A percentile compares a stretch with the other conserved stretches of the same genome.
These are phyloP conservation scores for Lotus japonicus DNA, from an alignment of 306 rosid species.

Conservation along the genomic window DNA sequence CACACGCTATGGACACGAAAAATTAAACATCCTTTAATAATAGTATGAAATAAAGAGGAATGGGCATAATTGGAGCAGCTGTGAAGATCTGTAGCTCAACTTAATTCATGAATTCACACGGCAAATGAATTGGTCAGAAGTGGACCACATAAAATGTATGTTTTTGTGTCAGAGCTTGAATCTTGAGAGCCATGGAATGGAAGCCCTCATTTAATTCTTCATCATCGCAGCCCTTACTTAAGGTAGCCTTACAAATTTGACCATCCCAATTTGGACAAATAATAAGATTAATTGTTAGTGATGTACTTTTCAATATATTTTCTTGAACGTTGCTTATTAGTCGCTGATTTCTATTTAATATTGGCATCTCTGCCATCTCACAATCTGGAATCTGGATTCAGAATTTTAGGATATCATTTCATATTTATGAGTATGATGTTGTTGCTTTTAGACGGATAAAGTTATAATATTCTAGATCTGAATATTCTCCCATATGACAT, in stretches of 20 bases:
- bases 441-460: background rate
- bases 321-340: no score
- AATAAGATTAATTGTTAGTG: background rate
- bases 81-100: no score
- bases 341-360: background rate
- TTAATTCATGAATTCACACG: background rate
- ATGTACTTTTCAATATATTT: no score
- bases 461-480: background rate
- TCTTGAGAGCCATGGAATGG: background rate
- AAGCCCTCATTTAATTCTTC: background rate
- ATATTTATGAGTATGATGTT: background rate
- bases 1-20: no score
- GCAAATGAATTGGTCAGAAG: background rate
- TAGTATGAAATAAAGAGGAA: background rate
- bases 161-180: background rate
- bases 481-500: background rate
- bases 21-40: no score
- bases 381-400: background rate
- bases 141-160: background rate
- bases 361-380: background rate
- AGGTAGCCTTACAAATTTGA: background rate
- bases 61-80: background rate
- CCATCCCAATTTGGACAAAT: background rate
- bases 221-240: background rate
- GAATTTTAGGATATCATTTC: background rate